Base-by-base conservation (phyloP, 495 filamentous ascomycete genomes). In the Penicillium paradoxum region DNA sequence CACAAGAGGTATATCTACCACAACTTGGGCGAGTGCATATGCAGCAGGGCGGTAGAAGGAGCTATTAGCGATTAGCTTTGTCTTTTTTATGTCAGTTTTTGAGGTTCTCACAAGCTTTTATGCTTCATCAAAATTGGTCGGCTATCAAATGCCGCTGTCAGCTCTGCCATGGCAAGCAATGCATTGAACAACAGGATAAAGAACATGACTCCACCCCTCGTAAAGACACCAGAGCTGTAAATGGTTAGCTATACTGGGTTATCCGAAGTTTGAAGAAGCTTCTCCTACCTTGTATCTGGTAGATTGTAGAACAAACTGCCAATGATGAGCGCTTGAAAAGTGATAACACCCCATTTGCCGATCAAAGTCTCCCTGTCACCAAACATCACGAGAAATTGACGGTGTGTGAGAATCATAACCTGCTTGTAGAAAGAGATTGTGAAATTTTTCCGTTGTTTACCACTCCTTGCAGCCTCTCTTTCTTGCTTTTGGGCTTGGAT, bases 31-130 rank as follows among this genome's bases (percentile, higher is more conserved):
- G 32, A 95, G 76, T 5, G 84, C 86, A 53, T 84, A 89, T 37
- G 90, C 89, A 2, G 86, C 78, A 11, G 90, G 90, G 3, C 88
- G 83, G 62, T 92, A 92, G 64, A 95, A 92, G 2, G 86, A 86
- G 62, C 74, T 75, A 38, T 15, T 1, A 2, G 11, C 18, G 0
- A 39, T 27, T 29, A 42, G 27, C 5, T 15, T 33, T 5, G 5
- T 38, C 21, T 5, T 10, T 45, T 15, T 25, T 3, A 3, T 29
- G 15, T 34, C 11, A 2, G 14, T 33, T 2, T 27, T 27, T 40
- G 5, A 4, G 15, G 27, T n/a, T 51, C 73, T 57, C 43, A 75
- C 73, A 76, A 93, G 51, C 79, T 83, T 67, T 89, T 88, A 66
- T 96, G 90, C 56, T 93, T 91, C 51, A 89, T 72, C 33, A 95